A percentile compares a stretch with the other conserved stretches of the same genome.
Conservation (phyloP, 371 early-diverging fungal species). For the Zopfochytrium polystomum region DNA sequence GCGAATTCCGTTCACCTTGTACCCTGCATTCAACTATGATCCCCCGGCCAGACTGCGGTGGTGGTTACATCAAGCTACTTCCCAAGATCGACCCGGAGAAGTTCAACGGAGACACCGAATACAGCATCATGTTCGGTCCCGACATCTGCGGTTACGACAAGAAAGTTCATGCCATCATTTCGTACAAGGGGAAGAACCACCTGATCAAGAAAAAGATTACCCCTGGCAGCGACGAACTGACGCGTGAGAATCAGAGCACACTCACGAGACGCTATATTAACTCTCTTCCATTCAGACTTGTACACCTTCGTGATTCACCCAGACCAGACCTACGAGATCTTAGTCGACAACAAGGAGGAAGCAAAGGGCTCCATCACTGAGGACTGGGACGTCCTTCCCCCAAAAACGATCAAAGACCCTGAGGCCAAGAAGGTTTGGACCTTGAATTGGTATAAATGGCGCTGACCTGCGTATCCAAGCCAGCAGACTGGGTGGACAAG, state of each 20-base stretch:
- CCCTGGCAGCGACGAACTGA: conserved; percentile 41
- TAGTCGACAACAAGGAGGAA: conserved; percentile 69
- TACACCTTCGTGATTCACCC: conserved; percentile 87
- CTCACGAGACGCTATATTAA: neutral
- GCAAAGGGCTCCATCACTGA: conserved; percentile 69
- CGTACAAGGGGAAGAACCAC: conserved; percentile 47
- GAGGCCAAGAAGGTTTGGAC: conserved; percentile 61
- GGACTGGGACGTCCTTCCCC: conserved; percentile 88
- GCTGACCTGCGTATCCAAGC: conserved; percentile 37
- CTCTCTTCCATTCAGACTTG: conserved; percentile 43
- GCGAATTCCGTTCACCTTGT: neutral
- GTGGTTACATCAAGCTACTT: conserved; percentile 83
- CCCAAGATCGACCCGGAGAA: conserved; percentile 21
- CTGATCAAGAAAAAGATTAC: conserved; percentile 38
- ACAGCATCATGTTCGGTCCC: conserved; percentile 52
- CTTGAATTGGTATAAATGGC: neutral
- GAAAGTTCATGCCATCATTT: conserved; percentile 43
- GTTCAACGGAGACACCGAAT: conserved; percentile 33
- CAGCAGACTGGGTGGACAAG: conserved; percentile 88
- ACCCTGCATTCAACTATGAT: neutral
- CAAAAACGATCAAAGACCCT: conserved; percentile 78
- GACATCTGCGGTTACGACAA: conserved; percentile 48
- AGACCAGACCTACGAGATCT: conserved; percentile 69
- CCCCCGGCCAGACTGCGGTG: conserved; percentile 77
- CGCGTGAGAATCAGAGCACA: conserved; percentile 26